Evolutionary conservation across 306 rosid species (phyloP), one percentile per base, ranked within the genome.

Genomic region (Lablab purpureus): DNA sequence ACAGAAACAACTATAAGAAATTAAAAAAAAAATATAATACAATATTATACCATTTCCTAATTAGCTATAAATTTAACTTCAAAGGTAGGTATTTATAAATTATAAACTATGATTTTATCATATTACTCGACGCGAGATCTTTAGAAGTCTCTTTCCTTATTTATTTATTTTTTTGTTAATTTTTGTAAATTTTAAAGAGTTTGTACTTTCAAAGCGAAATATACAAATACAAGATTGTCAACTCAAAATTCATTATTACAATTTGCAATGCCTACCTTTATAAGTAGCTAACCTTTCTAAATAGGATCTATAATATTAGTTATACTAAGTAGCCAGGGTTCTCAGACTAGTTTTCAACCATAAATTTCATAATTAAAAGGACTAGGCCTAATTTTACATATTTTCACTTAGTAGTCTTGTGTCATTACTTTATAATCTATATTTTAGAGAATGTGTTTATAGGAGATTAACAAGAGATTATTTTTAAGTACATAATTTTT

Each of bases 171-270:
- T n/a, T 32, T 32, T 4, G 7, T 32, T 32, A 32, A 32, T 30
- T 7, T 32, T 37, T 7, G 43, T 37, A 1, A 41, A 11, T 41
- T 41, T 30, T 28, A 30, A 6, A 2, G 11, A 62, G 13, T 12
- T 30, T 30, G 13, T 0, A 19, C 32, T 15, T 62, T 62, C 15
- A 13, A 62, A 62, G 12, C 15, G 17, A 62, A 1, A 28, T 28
- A 27, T 28, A 60, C 41, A 60, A 60, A 15, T 11, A 30, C 22
- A 14, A 30, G 11, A 2, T 14, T 2, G 15, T 28, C 22, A 14
- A 27, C 66, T 28, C 21, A 58, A 27, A 60, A 60, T 60, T 60
- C 67, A 60, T 14, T 10, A 28, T 32, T 60, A 15, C 66, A 60
- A 60, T 25, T 56, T 11, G 10, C 4, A 28, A 28, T 60, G 2